Percentiles rank a stretch among this genome's conserved stretches.
Conservation (phyloP, 768 basidiomycete genomes). For the Tricholoma hemisulphureum region DNA sequence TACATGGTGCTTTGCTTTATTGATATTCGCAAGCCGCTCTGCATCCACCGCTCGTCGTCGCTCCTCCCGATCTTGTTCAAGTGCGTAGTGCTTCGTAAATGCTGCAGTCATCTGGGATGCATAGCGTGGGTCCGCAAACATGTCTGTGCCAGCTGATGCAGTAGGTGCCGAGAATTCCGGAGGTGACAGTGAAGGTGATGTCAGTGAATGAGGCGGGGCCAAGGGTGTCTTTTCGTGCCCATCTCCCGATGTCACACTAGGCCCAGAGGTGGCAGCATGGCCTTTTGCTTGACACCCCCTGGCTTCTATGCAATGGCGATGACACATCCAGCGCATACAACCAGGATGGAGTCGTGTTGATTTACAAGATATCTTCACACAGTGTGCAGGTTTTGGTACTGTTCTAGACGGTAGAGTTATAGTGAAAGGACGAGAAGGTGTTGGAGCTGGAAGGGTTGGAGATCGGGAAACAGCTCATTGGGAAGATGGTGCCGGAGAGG, state of each 20-base stretch:
- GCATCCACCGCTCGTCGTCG: neutral
- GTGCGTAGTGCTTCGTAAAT: slow-evolving; percentile 3
- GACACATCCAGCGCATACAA: neutral
- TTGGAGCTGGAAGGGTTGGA: neutral
- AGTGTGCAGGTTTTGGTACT: neutral
- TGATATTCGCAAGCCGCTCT: slow-evolving; percentile 3
- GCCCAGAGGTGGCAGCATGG: neutral
- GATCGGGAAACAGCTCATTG: neutral
- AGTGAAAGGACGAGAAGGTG: neutral
- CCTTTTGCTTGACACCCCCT: slow-evolving; percentile 4
- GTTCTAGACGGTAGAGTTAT: neutral
- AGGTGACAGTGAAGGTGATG: neutral
- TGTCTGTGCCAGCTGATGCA: neutral
- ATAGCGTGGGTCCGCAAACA: neutral
- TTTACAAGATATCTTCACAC: neutral
- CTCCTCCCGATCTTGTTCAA: slow-evolving; percentile 1
- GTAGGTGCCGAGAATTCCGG: neutral
- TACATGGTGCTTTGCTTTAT: slow-evolving; percentile 3
- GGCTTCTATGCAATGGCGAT: neutral
- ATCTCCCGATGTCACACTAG: neutral
- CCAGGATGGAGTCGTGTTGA: neutral
- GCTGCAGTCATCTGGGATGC: slow-evolving; percentile 7
- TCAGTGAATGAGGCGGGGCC: neutral
- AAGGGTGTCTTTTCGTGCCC: neutral
- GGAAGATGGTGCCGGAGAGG: neutral